phyloP scores from a whole-genome alignment of 2,329 filamentous ascomycete genomes.

The Hypoxylon sp. region DNA sequence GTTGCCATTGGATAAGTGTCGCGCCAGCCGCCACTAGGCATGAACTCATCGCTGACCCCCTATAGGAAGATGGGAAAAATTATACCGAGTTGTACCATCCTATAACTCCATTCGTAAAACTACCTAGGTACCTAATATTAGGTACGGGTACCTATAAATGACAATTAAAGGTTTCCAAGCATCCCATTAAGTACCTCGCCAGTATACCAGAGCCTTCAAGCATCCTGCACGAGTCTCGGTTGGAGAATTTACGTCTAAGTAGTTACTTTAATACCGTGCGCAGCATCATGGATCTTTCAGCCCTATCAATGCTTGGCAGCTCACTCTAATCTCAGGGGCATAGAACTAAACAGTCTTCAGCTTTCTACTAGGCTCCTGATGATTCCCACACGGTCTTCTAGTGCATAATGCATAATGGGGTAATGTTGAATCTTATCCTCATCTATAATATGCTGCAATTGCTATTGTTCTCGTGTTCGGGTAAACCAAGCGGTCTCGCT shows the following conservation, averaged over 20 bases:
- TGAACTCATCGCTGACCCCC: too few species aligned
- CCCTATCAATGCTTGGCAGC: constrained; percentile 16
- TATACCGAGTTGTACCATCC: too few species aligned
- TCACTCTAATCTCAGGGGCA: neutral
- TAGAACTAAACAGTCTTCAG: neutral
- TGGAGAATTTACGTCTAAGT: neutral
- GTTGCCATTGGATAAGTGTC: neutral
- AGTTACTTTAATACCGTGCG: neutral
- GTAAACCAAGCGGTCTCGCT: constrained; percentile 4
- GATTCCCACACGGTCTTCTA: neutral
- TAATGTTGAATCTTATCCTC: neutral
- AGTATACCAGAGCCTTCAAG: too few species aligned
- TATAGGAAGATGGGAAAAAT: too few species aligned
- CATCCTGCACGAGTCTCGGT: too few species aligned
- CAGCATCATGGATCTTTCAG: constrained; percentile 5
- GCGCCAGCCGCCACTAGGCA: too few species aligned
- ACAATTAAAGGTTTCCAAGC: too few species aligned
- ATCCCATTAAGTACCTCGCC: too few species aligned
- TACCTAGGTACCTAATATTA: too few species aligned
- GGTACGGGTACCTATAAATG: too few species aligned
- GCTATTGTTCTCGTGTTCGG: neutral
- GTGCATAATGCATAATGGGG: neutral
- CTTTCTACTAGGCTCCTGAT: neutral
- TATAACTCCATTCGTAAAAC: too few species aligned
- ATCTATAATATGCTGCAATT: neutral